Percentiles rank a stretch among this genome's conserved stretches.
phyloP scores from a whole-genome alignment of 805 yeast species.

The Tetrapisispora nanseiensis region DNA sequence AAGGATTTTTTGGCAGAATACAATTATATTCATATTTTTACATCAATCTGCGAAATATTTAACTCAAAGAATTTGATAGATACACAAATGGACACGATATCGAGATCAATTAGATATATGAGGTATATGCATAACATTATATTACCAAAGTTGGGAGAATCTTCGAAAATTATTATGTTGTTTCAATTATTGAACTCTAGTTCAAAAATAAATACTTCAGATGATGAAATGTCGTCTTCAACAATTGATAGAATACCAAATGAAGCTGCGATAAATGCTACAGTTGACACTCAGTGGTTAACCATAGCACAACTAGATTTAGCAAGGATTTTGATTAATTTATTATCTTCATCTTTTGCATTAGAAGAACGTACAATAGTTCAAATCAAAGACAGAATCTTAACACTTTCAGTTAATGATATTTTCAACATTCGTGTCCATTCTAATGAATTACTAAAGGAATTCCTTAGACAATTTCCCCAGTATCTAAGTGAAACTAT shows the following conservation, averaged over 20 bases:
- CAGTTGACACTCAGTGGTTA: constrained; percentile 14
- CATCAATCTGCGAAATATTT: constrained; percentile 20
- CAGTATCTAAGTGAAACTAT: constrained; percentile 31
- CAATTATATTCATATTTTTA: constrained; percentile 21
- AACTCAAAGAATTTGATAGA: constrained; percentile 16
- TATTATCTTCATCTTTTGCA: constrained; percentile 24
- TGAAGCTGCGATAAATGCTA: constrained; percentile 4
- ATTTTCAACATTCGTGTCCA: constrained; percentile 35
- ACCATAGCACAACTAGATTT: constrained; percentile 18
- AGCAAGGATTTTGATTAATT: constrained; percentile 11
- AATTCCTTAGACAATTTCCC: constrained; percentile 28
- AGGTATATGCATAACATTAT: constrained; percentile 16
- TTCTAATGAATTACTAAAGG: constrained; percentile 31
- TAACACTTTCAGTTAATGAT: constrained; percentile 31
- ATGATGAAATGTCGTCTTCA: neutral
- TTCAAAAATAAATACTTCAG: neutral
- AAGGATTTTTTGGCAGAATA: constrained; percentile 19
- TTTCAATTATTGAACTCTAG: constrained; percentile 13
- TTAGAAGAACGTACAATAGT: constrained; percentile 20
- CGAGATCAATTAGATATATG: constrained; percentile 20
- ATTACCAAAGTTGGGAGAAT: constrained; percentile 26
- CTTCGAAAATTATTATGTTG: constrained; percentile 27
- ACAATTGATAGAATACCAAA: constrained; percentile 1
- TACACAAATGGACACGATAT: constrained; percentile 11
- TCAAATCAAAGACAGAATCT: constrained; percentile 28